Percentiles rank a stretch among this genome's conserved stretches.
phyloP scores from a whole-genome alignment of 2,329 filamentous ascomycete species.

The Phyllosticta citriasiana region DNA sequence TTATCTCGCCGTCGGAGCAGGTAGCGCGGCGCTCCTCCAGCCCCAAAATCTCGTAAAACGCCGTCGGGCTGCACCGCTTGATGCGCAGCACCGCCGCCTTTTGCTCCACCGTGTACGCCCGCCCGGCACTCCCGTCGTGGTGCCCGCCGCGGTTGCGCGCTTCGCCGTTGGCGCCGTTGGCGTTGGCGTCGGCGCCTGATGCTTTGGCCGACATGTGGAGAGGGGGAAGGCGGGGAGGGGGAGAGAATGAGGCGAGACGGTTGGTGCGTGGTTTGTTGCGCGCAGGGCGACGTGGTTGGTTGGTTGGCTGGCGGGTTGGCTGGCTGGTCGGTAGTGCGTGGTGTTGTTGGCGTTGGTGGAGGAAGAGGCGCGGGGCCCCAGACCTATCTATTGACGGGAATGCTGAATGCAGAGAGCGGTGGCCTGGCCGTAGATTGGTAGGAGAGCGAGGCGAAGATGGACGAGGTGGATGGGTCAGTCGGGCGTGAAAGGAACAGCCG shows the following conservation, averaged over 20 bases:
- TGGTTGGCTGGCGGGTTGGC: background rate
- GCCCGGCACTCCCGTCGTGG: slow-evolving; percentile 65
- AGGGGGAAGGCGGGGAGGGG: background rate
- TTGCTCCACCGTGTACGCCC: slow-evolving; percentile 79
- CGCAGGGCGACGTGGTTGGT: background rate
- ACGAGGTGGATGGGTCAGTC: background rate
- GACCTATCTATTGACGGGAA: background rate
- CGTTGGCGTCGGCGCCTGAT: slow-evolving; percentile 30
- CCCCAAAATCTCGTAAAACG: slow-evolving; percentile 91
- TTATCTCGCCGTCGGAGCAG: slow-evolving; percentile 75
- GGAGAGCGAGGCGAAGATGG: too few species aligned
- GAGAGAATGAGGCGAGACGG: background rate
- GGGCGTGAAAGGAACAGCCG: too few species aligned
- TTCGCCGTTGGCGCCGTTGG: slow-evolving; percentile 23
- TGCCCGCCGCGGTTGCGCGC: slow-evolving; percentile 46
- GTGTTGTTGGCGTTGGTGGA: background rate
- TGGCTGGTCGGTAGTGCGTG: background rate
- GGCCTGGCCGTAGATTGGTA: too few species aligned
- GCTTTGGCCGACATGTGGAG: slow-evolving; percentile 33
- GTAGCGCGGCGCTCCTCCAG: slow-evolving; percentile 55
- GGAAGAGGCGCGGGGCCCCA: background rate
- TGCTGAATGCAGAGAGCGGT: too few species aligned
- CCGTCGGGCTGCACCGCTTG: slow-evolving; percentile 69
- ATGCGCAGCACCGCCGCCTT: slow-evolving; percentile 87
- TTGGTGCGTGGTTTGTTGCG: background rate